phyloP scores from a whole-genome alignment of 129 eudicot genomes.

The Calendula officinalis region DNA sequence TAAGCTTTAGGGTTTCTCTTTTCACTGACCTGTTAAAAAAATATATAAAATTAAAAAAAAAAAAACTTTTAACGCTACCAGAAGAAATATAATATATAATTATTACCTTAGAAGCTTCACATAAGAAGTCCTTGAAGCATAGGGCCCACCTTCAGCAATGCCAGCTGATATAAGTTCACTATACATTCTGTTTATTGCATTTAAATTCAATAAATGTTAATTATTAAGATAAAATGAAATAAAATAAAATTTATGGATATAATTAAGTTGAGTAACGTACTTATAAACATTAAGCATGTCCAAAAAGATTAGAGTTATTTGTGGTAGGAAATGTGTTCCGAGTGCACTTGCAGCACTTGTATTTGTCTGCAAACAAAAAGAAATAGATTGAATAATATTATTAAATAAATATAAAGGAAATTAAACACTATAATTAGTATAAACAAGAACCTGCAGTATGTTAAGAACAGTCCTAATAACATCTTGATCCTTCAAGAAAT shows the following conservation, averaged over 20 bases:
- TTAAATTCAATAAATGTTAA: slow-evolving; percentile 6
- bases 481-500: slow-evolving; percentile 74
- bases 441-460: slow-evolving; percentile 78
- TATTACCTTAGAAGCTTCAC: slow-evolving; percentile 89
- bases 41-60: not conserved
- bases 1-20: slow-evolving; percentile 96
- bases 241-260: not conserved
- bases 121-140: slow-evolving; percentile 72
- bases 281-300: slow-evolving; percentile 98
- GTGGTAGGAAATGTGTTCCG: slow-evolving; percentile 85
- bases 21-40: slow-evolving; percentile 74
- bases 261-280: slow-evolving; percentile 34
- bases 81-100: not conserved
- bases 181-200: slow-evolving; percentile 71
- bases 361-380: slow-evolving; percentile 70
- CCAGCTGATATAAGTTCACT: slow-evolving; percentile 91
- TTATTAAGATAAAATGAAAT: not conserved
- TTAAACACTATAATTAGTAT: not conserved
- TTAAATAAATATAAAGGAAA: not conserved
- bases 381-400: not conserved
- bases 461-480: slow-evolving; percentile 89
- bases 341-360: slow-evolving; percentile 90
- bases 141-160: slow-evolving; percentile 93
- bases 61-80: not conserved
- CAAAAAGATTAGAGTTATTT: slow-evolving; percentile 72